Evolutionary conservation across 2,329 filamentous ascomycete genomes (phyloP).

Genomic region (Podosphaera leucotricha): DNA sequence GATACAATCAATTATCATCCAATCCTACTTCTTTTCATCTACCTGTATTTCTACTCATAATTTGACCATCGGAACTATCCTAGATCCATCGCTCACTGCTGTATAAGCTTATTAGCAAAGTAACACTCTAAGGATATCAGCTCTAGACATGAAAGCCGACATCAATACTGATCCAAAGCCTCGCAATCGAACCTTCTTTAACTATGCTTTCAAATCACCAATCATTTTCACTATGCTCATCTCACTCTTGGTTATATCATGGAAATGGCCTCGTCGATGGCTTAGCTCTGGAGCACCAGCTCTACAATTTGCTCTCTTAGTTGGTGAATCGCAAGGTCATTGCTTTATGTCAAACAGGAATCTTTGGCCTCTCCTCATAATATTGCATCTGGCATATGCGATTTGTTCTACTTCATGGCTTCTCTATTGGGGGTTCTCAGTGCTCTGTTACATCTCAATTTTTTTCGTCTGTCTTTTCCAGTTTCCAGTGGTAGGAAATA

Average conservation of each 20-base stretch:
- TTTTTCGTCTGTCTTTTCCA: conserved; percentile 23
- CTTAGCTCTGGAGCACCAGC: conserved; percentile 20
- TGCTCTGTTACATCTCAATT: conserved; percentile 20
- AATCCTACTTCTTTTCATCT: not conserved
- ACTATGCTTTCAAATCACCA: conserved; percentile 3
- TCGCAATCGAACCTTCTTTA: not conserved
- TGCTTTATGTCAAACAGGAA: conserved; percentile 22
- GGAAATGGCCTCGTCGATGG: conserved; percentile 17
- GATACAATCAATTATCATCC: not conserved
- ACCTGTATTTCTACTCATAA: not conserved
- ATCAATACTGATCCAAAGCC: not conserved
- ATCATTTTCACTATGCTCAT: conserved; percentile 4
- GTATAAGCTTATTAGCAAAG: no score
- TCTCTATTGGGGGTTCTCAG: conserved; percentile 21
- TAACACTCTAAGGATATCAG: not conserved
- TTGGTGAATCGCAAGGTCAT: conserved; percentile 15
- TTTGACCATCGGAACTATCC: not conserved
- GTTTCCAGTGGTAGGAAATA: conserved; percentile 14
- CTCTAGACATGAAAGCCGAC: not conserved
- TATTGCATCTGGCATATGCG: conserved; percentile 23
- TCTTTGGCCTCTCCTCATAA: conserved; percentile 23
- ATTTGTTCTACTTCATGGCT: conserved; percentile 28
- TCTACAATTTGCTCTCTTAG: conserved; percentile 16
- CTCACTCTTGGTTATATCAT: conserved; percentile 7
- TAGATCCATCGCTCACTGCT: not conserved